Conservation (phyloP, 2,329 filamentous ascomycete species). For the Colletotrichum magnum region DNA sequence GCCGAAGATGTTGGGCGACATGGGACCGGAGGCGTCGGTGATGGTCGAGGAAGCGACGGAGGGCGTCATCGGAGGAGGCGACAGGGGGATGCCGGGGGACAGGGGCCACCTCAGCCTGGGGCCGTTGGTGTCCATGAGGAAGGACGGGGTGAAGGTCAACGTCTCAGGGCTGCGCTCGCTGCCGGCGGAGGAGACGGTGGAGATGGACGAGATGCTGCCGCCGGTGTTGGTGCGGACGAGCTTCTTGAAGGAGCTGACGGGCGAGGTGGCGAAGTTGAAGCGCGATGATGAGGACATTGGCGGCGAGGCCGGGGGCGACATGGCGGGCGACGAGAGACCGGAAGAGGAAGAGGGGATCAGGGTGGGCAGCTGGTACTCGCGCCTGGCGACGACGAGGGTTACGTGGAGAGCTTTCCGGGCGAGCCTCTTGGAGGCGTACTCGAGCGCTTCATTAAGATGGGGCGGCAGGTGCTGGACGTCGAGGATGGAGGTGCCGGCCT, state of each 20-base stretch:
- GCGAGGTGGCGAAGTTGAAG: conserved; percentile 47
- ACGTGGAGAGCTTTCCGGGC: conserved; percentile 69
- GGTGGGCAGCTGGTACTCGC: conserved; percentile 69
- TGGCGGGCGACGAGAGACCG: conserved; percentile 48
- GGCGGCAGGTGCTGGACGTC: conserved; percentile 70
- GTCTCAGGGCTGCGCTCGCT: conserved; percentile 46
- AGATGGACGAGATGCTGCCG: conserved; percentile 44
- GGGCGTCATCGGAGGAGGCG: conserved; percentile 63
- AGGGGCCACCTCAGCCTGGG: conserved; percentile 49
- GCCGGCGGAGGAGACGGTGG: conserved; percentile 39
- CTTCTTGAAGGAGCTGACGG: conserved; percentile 53
- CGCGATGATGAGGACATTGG: conserved; percentile 44
- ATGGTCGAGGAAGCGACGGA: conserved; percentile 58
- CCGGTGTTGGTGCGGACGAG: conserved; percentile 57
- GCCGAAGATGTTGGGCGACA: conserved; percentile 58
- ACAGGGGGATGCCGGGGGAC: conserved; percentile 57
- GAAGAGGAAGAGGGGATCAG: conserved; percentile 45
- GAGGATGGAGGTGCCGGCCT: conserved; percentile 72
- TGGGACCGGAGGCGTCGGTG: conserved; percentile 48
- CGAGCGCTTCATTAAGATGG: conserved; percentile 68
- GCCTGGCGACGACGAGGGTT: conserved; percentile 70
- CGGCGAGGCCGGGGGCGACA: conserved; percentile 46
- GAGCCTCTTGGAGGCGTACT: conserved; percentile 70
- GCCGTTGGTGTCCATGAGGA: conserved; percentile 47
- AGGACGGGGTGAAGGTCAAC: conserved; percentile 52